Base-by-base conservation (phyloP, 495 filamentous ascomycete genomes). In the Penicillium antarcticum region DNA sequence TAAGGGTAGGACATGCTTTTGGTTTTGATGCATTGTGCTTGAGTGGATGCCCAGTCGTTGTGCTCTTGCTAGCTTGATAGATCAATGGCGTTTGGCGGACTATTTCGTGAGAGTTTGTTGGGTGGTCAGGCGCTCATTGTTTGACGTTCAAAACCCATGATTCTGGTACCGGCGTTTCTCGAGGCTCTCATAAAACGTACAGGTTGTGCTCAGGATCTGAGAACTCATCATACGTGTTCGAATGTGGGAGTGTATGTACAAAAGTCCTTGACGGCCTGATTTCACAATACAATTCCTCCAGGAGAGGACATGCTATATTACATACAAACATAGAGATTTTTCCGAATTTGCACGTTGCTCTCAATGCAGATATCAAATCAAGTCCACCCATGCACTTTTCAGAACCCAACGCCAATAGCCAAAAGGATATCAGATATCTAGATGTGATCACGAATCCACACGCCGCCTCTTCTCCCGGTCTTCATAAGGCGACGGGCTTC, bases 391-490 rank as follows among this genome's bases (percentile, higher is more conserved):
- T 58, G 51, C 52, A 53, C 49, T 4, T 45, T 52, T 46, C 39
- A 23, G 36, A 52, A 49, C 43, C 41, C 44, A 67, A 67, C 66
- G 53, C 65, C 68, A 59, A 29, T 57, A 51, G 23, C 16, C 3
- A 36, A 42, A 37, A 39, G 24, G 38, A 52, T 46, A 36, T 50
- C 45, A 38, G 18, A 38, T 29, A 29, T 29, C 26, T 29, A 23
- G 26, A 29, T 9, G 26, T 59, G 52, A 62, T 52, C 57, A 68
- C 53, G 57, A 55, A 53, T 57, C 81, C 58, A 86, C 73, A 53
- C 78, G 82, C 43, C 84, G 79, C 54, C 87, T 80, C 65, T 89
- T 89, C 48, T 89, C 87, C 31, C 80, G 76, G 60, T 85, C 80
- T 19, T 71, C 65, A 54, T 84, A 80, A 7, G 77, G 78, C 18